phyloP scores from a whole-genome alignment of 1,284 basidiomycete genomes.

The Ganoderma sp. region DNA sequence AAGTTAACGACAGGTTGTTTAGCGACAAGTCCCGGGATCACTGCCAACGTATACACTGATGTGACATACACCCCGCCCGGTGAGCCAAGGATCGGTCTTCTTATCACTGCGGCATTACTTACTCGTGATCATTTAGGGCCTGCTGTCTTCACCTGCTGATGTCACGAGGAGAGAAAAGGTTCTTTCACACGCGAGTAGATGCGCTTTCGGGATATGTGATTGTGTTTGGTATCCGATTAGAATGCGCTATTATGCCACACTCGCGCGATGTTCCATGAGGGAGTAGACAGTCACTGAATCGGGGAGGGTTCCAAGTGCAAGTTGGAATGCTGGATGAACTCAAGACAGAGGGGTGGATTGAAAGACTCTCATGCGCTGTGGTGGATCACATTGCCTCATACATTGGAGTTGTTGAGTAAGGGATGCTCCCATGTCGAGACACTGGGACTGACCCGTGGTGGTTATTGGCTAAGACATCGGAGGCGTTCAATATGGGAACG shows the following conservation, averaged over 20 bases:
- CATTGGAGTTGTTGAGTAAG: no score
- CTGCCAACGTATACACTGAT: conserved; percentile 35
- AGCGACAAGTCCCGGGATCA: conserved; percentile 42
- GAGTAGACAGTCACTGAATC: neutral
- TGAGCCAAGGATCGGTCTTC: conserved; percentile 8
- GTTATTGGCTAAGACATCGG: neutral
- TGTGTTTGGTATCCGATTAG: no score
- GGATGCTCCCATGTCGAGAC: no score
- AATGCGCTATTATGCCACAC: neutral
- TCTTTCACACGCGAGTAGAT: no score
- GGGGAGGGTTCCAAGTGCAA: no score
- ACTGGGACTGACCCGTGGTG: neutral
- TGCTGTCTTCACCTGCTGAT: conserved; percentile 33
- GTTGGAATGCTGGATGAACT: no score
- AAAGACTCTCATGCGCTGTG: no score
- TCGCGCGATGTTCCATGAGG: no score
- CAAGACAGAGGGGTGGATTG: no score
- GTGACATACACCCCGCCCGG: conserved; percentile 36
- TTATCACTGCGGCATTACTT: neutral
- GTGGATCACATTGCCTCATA: no score
- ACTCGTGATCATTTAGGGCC: conserved; percentile 22
- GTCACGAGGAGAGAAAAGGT: neutral
- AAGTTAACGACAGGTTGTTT: neutral
- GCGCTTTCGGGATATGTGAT: neutral
- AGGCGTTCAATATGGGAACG: neutral